Evolutionary conservation across 805 yeast genomes (phyloP).

Genomic region (Pichia gijzeniarum): DNA sequence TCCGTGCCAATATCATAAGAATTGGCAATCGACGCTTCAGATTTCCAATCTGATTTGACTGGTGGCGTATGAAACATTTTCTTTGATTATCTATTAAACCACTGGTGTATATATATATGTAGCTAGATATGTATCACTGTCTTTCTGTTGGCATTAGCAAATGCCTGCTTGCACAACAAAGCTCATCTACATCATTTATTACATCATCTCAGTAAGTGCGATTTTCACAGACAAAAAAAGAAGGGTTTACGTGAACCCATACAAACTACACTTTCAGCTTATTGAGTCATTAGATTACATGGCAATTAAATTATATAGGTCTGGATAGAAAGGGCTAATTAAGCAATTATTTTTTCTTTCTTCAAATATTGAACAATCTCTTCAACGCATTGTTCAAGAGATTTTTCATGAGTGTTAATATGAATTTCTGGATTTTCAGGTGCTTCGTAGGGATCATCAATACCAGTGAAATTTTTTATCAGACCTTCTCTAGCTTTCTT

Average conservation of each 20-base stretch:
- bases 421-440: slow-evolving; percentile 83
- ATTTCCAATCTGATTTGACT: slow-evolving; percentile 26
- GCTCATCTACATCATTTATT: too few relatives aligned
- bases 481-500: slow-evolving; percentile 95
- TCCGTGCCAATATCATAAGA: slow-evolving; percentile 18
- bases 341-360: slow-evolving; percentile 13
- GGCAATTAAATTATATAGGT: neutral
- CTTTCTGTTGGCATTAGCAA: too few relatives aligned
- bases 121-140: too few relatives aligned
- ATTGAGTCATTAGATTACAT: neutral
- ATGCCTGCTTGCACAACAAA: too few relatives aligned
- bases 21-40: slow-evolving; percentile 19
- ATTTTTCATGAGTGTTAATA: slow-evolving; percentile 60
- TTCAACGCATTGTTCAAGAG: slow-evolving; percentile 78
- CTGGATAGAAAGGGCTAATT: neutral
- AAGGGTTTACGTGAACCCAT: too few relatives aligned
- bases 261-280: too few relatives aligned
- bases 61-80: slow-evolving; percentile 32
- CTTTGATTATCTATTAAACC: too few relatives aligned
- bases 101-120: too few relatives aligned
- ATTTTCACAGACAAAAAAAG: too few relatives aligned
- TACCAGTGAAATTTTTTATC: slow-evolving; percentile 92
- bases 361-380: slow-evolving; percentile 60
- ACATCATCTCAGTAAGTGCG: too few relatives aligned
- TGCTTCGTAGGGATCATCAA: slow-evolving; percentile 93